Evolutionary conservation across 768 basidiomycete species (phyloP).

Genomic region (Phylloporus rhodoxanthus): DNA sequence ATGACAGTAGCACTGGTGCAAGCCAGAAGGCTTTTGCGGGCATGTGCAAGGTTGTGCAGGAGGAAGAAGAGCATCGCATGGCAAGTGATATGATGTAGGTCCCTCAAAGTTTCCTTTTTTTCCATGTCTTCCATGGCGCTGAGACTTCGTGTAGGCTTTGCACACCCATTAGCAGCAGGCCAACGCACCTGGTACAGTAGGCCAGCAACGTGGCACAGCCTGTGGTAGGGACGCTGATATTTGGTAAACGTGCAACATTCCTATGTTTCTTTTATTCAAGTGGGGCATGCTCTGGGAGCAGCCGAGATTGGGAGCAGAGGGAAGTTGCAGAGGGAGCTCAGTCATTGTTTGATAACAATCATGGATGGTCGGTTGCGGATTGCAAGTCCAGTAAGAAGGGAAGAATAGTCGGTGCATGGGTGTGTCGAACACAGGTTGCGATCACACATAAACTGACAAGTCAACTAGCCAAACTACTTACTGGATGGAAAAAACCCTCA

Average conservation of each 20-base stretch:
- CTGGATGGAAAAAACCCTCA: too few species aligned
- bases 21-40: slow-evolving; percentile 59
- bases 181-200: slow-evolving; percentile 43
- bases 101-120: slow-evolving; percentile 17
- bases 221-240: slow-evolving; percentile 42
- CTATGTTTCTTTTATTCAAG: slow-evolving; percentile 30
- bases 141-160: slow-evolving; percentile 55
- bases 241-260: slow-evolving; percentile 35
- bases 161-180: slow-evolving; percentile 77
- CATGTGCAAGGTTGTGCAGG: slow-evolving; percentile 76
- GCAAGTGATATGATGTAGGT: slow-evolving; percentile 79
- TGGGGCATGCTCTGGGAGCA: slow-evolving; percentile 40
- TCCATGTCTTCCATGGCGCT: slow-evolving; percentile 11
- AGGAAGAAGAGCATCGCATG: slow-evolving; percentile 80
- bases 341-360: slow-evolving; percentile 33
- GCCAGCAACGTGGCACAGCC: slow-evolving; percentile 38
- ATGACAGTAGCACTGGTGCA: slow-evolving; percentile 54
- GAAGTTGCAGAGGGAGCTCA: slow-evolving; percentile 31
- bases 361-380: slow-evolving; percentile 31
- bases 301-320: slow-evolving; percentile 39
- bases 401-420: slow-evolving; percentile 22
- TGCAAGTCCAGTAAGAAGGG: slow-evolving; percentile 12
- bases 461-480: too few species aligned
- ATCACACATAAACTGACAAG: slow-evolving; percentile 10
- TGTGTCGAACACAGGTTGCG: slow-evolving; percentile 11